Evolutionary conservation across 2,329 filamentous ascomycete species (phyloP).

Genomic region (Colletotrichum liriopes): DNA sequence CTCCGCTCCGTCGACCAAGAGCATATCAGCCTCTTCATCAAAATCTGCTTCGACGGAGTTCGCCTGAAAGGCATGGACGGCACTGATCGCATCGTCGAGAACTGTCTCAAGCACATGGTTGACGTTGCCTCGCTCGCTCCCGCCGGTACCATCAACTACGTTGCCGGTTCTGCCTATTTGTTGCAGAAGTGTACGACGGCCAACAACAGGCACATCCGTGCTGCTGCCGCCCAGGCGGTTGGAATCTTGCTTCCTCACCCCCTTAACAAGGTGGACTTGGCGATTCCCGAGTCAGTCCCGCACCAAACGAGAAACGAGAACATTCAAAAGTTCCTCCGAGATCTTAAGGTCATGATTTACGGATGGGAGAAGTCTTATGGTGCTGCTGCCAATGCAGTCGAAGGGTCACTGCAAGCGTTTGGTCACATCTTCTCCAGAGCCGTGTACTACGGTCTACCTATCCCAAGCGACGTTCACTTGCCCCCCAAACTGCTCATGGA

Average conservation of each 20-base stretch:
- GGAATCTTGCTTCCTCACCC: conserved; percentile 84
- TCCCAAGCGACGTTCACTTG: conserved; percentile 46
- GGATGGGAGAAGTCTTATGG: conserved; percentile 60
- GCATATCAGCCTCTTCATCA: conserved; percentile 62
- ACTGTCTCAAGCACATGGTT: conserved; percentile 67
- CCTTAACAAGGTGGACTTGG: conserved; percentile 49
- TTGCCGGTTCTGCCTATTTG: conserved; percentile 65
- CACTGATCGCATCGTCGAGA: conserved; percentile 57
- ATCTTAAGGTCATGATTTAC: conserved; percentile 61
- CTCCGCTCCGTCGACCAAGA: conserved; percentile 59
- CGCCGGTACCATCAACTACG: conserved; percentile 63
- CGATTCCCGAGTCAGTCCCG: conserved; percentile 56
- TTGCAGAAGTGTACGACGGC: conserved; percentile 75
- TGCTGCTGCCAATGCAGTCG: conserved; percentile 60
- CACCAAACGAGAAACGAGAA: conserved; percentile 35
- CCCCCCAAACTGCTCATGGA: conserved; percentile 53
- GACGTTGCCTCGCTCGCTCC: conserved; percentile 68
- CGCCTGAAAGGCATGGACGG: conserved; percentile 55
- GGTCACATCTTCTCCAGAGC: conserved; percentile 61
- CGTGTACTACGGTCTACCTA: conserved; percentile 60
- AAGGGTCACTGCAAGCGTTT: conserved; percentile 64
- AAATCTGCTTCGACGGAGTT: conserved; percentile 72
- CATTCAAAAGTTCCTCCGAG: conserved; percentile 30
- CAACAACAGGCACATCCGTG: conserved; percentile 79
- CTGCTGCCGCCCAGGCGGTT: conserved; percentile 77